These are phyloP conservation scores for Leucosporidium creatinivorum DNA, from an alignment of 768 basidiomycete genomes.

Conservation along the genomic window DNA sequence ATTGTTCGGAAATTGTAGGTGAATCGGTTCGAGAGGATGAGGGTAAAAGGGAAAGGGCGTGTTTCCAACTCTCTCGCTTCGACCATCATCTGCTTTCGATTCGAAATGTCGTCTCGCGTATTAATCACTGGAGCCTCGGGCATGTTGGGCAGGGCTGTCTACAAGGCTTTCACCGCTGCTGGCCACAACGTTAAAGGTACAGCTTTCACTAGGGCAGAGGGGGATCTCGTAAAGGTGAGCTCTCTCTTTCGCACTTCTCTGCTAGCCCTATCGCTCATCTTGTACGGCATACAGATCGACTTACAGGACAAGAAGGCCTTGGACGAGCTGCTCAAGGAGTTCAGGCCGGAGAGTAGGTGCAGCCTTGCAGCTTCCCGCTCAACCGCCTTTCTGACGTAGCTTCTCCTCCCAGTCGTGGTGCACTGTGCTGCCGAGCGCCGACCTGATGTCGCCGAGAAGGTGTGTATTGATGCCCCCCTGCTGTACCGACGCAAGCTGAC, in stretches of 20 bases:
- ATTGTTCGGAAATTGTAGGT: too few relatives aligned
- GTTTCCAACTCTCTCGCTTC: too few relatives aligned
- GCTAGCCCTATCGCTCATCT: neutral
- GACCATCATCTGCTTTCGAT: too few relatives aligned
- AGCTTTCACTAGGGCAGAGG: slow-evolving; percentile 60
- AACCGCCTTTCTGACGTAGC: neutral
- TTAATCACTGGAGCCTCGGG: slow-evolving; percentile 44
- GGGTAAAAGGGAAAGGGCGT: too few relatives aligned
- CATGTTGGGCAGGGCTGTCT: slow-evolving; percentile 74
- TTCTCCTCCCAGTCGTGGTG: slow-evolving; percentile 53
- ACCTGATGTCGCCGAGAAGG: slow-evolving; percentile 87
- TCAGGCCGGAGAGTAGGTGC: slow-evolving; percentile 63
- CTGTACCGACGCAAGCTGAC: neutral
- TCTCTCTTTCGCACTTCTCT: too few relatives aligned
- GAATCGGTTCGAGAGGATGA: too few relatives aligned
- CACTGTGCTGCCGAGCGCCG: slow-evolving; percentile 93
- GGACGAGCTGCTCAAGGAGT: slow-evolving; percentile 51
- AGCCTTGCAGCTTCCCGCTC: neutral
- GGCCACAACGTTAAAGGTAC: slow-evolving; percentile 54
- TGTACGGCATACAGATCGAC: slow-evolving; percentile 50
- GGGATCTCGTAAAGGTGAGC: slow-evolving; percentile 43
- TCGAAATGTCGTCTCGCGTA: too few relatives aligned
- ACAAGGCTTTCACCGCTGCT: slow-evolving; percentile 53
- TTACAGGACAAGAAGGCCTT: slow-evolving; percentile 56
- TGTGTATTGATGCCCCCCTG: slow-evolving; percentile 39